Base-by-base conservation (phyloP, 208 protist genomes). In the Zelonia costaricensis region DNA sequence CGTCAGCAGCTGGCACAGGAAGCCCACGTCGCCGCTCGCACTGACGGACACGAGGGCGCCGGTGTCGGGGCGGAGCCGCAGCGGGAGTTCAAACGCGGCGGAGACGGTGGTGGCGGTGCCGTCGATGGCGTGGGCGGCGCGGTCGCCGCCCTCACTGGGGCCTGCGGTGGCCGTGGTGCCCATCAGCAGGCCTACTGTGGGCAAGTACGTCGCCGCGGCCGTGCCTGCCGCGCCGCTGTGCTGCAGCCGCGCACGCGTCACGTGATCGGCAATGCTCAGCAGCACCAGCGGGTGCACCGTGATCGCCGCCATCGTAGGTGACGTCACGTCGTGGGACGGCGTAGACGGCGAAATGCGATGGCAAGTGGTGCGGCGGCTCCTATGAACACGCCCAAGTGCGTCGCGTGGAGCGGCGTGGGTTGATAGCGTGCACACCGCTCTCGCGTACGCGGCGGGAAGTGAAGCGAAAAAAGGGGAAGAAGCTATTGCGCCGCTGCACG, bases 201-300 rank as follows among this genome's bases (percentile, higher is more conserved):
- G 27, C 13, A 69, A 35, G 7, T 58, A 64, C 8, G 10, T 2
- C 12, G 48, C 38, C 12, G 27, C 20, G 7, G 31, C 25, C 13
- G 18, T 0, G 10, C 20, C 31, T 40, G 18, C n/a, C 30, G 39
- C 18, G 36, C 33, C 9, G 38, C 33, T 45, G 38, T 22, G 13
- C 15, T 60, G 10, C 10, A 33, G n/a, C 31, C 36, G 20, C 68
- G 56, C 38, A 2, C 82, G 61, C 2, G 84, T 93, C 15, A 73
- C 67, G 61, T 93, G 84, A 40, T 90, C 84, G 27, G 73, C 78
- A 44, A 91, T 67, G 62, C 74, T 89, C 12, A 93, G 64, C 25
- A 93, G 53, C n/a, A 93, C 84, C 12, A 88, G 28, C 16, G 87
- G 87, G 23, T 87, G 82, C 20, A 93, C 49, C 30, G 45, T 38